Evolutionary conservation across 2,329 filamentous ascomycete species (phyloP).

Genomic region (Pseudogymnoascus sp.): DNA sequence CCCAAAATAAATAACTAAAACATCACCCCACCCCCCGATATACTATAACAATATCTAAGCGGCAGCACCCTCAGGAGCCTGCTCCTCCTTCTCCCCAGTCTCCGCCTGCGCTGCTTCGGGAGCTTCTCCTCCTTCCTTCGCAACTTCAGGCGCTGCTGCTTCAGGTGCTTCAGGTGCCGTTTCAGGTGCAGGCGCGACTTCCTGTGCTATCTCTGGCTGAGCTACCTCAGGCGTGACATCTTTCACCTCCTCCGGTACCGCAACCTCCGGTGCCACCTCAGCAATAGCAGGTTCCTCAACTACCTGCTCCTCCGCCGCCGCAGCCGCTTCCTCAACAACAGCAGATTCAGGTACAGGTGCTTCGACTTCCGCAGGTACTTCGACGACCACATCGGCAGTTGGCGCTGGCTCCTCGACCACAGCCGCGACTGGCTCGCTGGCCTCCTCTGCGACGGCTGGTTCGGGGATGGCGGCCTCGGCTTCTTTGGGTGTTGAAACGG

Average conservation of each 20-base stretch:
- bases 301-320: background rate
- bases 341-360: background rate
- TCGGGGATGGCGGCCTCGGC: background rate
- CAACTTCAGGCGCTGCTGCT: background rate
- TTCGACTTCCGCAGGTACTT: background rate
- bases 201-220: background rate
- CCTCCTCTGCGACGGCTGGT: background rate
- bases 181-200: background rate
- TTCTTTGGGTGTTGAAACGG: background rate
- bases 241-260: background rate
- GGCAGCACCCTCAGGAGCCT: background rate
- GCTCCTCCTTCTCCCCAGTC: background rate
- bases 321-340: background rate
- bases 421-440: background rate
- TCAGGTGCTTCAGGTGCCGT: background rate
- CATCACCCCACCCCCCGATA: background rate
- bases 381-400: background rate
- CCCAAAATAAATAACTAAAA: too few species aligned
- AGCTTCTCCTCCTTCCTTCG: background rate
- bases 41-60: background rate
- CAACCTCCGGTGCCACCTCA: background rate
- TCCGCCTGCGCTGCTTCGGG: background rate
- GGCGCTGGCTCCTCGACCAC: background rate
- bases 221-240: background rate
- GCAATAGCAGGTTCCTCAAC: background rate